These are phyloP conservation scores for Syncephalastrum monosporum DNA, from an alignment of 371 early-diverging fungal genomes.

Conservation along the genomic window DNA sequence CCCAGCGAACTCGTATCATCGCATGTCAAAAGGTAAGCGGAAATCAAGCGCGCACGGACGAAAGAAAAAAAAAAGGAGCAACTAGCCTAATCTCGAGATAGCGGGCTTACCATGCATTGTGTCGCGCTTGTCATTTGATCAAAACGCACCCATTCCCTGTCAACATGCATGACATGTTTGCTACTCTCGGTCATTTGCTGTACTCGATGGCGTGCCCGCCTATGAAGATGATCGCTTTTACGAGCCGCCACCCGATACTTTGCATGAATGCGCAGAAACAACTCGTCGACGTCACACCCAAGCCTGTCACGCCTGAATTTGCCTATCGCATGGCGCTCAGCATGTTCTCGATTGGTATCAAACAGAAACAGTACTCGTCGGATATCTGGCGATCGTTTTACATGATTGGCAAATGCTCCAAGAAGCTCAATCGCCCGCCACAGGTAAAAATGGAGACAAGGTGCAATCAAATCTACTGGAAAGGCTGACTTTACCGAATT, in stretches of 20 bases:
- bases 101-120: slow-evolving; percentile 61
- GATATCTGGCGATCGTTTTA: slow-evolving; percentile 31
- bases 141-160: slow-evolving; percentile 6
- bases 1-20: slow-evolving; percentile 47
- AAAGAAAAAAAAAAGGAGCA: neutral
- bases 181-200: slow-evolving; percentile 60
- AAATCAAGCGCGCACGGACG: neutral
- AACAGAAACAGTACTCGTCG: no score
- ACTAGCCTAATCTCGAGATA: slow-evolving; percentile 14
- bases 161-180: slow-evolving; percentile 43
- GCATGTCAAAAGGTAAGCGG: slow-evolving; percentile 57
- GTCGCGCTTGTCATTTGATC: slow-evolving; percentile 32
- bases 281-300: slow-evolving; percentile 2
- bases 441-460: slow-evolving; percentile 16
- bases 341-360: slow-evolving; percentile 15
- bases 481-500: no score
- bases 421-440: slow-evolving; percentile 51
- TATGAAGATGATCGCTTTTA: slow-evolving; percentile 62
- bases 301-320: slow-evolving; percentile 19
- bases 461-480: neutral
- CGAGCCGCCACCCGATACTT: neutral
- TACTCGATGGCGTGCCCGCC: slow-evolving; percentile 68
- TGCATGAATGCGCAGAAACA: slow-evolving; percentile 10
- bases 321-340: slow-evolving; percentile 48
- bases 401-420: slow-evolving; percentile 65